Percentiles rank a stretch among this genome's conserved stretches.
Conservation (phyloP, 208 protist genomes). For the Strigomonas oncopelti region DNA sequence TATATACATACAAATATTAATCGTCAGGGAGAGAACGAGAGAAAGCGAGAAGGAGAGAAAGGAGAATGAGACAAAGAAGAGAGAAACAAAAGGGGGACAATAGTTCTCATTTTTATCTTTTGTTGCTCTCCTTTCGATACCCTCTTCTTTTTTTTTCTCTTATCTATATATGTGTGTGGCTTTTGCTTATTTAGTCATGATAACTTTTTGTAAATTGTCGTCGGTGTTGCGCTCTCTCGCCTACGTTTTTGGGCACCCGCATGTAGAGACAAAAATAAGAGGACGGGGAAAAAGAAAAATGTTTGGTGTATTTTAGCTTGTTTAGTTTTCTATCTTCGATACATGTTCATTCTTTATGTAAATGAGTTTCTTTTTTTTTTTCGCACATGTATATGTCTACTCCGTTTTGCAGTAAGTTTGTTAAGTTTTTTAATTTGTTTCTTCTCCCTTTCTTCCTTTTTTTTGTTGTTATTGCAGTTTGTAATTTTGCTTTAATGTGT, state of each 20-base stretch:
- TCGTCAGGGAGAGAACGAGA: not conserved
- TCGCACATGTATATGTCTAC: not conserved
- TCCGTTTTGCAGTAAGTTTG: conserved; percentile 8
- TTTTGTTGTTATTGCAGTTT: not conserved
- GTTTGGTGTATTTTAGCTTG: not conserved
- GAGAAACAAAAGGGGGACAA: not conserved
- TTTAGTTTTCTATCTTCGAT: not conserved
- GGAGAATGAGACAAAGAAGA: conserved; percentile 4
- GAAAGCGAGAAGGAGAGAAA: not conserved
- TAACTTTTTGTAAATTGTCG: too few relatives aligned
- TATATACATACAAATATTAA: conserved; percentile 4
- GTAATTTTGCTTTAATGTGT: not conserved
- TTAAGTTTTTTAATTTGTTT: conserved; percentile 8
- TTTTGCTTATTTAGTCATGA: too few relatives aligned
- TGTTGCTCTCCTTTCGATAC: conserved; percentile 5
- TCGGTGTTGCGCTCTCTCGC: too few relatives aligned
- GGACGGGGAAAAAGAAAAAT: not conserved
- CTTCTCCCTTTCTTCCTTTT: conserved; percentile 11
- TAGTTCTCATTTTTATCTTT: not conserved
- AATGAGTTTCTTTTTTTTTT: conserved; percentile 8
- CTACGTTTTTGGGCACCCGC: too few relatives aligned
- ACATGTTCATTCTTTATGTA: not conserved
- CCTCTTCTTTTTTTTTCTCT: conserved; percentile 5
- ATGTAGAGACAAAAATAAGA: not conserved
- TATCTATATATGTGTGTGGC: not conserved